Conservation (phyloP, 169 alveolate genomes). For the Ichthyophthirius multifiliis region DNA sequence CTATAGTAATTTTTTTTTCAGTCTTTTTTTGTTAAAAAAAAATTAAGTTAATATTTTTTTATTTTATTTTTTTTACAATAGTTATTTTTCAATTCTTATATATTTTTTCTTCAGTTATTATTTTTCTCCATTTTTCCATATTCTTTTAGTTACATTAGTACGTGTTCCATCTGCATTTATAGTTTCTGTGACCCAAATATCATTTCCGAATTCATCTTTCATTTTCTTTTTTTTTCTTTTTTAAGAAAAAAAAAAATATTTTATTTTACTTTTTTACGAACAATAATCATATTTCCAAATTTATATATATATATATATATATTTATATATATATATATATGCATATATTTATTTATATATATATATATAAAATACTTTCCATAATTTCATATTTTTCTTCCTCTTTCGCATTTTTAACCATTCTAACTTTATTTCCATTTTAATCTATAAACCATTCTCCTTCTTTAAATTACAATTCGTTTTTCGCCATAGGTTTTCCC, state of each 20-base stretch:
- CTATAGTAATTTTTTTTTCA: constrained; percentile 29
- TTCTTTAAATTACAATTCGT: constrained; percentile 14
- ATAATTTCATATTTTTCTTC: constrained; percentile 34
- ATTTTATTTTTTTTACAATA: constrained; percentile 18
- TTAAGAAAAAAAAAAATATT: neutral
- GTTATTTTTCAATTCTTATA: constrained; percentile 23
- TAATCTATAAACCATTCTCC: constrained; percentile 46
- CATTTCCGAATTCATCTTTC: constrained; percentile 34
- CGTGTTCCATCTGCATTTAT: constrained; percentile 35
- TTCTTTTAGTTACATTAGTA: constrained; percentile 11
- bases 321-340: no score
- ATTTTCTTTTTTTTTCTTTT: neutral
- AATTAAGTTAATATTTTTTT: no score
- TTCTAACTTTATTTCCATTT: constrained; percentile 35
- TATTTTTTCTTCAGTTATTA: constrained; percentile 19
- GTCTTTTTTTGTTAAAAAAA: no score
- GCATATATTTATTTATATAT: no score
- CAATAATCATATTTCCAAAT: constrained; percentile 21
- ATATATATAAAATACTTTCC: constrained; percentile 2
- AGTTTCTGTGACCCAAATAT: constrained; percentile 22
- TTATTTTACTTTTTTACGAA: constrained; percentile 10
- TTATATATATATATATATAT: no score
- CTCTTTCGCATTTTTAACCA: constrained; percentile 22
- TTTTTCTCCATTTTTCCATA: constrained; percentile 6
- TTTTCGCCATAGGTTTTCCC: constrained; percentile 28